Conservation (phyloP, 2,329 filamentous ascomycete genomes). For the Lasiodiplodia gonubiensis region DNA sequence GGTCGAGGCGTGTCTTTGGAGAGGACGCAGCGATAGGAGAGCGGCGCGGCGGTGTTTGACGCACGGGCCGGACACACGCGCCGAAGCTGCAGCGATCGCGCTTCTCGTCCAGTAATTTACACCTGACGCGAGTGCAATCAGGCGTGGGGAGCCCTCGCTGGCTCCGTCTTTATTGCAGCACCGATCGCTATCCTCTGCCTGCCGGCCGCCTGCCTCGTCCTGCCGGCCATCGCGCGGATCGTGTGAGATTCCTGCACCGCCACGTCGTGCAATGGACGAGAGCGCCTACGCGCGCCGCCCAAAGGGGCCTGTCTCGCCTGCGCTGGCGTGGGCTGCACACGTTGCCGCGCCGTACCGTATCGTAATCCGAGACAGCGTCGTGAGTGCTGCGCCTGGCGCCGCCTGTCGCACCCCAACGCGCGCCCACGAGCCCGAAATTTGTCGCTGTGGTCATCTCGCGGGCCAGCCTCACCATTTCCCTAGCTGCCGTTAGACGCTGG, state of each 20-base stretch:
- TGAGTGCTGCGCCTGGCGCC: slow-evolving; percentile 1
- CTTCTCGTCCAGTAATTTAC: slow-evolving; percentile 12
- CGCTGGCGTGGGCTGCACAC: not conserved
- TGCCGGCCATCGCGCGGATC: slow-evolving; percentile 20
- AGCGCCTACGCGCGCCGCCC: slow-evolving; percentile 14
- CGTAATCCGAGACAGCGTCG: slow-evolving; percentile 9
- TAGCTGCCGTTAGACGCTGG: slow-evolving; percentile 27
- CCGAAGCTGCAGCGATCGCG: slow-evolving; percentile 26
- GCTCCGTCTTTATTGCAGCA: slow-evolving; percentile 22
- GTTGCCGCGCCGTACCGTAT: slow-evolving; percentile 1
- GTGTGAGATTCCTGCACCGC: slow-evolving; percentile 25
- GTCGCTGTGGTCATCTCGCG: slow-evolving; percentile 17
- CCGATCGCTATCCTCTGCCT: slow-evolving; percentile 23
- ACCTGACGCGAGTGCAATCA: slow-evolving; percentile 17
- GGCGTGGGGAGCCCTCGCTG: slow-evolving; percentile 23
- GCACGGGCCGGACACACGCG: slow-evolving; percentile 20
- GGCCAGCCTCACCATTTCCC: slow-evolving; percentile 26
- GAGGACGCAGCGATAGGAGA: slow-evolving; percentile 25
- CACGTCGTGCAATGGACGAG: slow-evolving; percentile 24
- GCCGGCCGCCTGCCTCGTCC: not conserved
- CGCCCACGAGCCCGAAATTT: slow-evolving; percentile 21
- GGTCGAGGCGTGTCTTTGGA: slow-evolving; percentile 26
- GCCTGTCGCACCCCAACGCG: slow-evolving; percentile 9
- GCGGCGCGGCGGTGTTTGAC: slow-evolving; percentile 23
- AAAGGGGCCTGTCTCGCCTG: slow-evolving; percentile 1